phyloP scores from a whole-genome alignment of 179 eudicot genomes.

The Beta macrorhiza region DNA sequence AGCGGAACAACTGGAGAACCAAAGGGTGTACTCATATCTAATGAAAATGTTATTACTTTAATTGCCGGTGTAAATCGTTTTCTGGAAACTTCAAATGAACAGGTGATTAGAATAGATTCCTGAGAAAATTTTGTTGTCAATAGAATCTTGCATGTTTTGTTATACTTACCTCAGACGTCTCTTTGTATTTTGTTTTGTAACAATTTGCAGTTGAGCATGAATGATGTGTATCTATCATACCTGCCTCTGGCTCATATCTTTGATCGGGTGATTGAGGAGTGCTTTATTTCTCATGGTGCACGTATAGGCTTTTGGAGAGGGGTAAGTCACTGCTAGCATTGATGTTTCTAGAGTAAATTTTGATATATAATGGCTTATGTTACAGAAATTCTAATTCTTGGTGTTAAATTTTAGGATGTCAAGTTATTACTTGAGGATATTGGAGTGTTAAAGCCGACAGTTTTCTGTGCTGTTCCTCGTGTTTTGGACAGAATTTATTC shows the following conservation, averaged over 20 bases:
- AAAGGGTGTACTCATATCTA: slow-evolving; percentile 83
- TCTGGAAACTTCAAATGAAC: slow-evolving; percentile 54
- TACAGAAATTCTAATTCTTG: slow-evolving; percentile 4
- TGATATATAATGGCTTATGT: neutral
- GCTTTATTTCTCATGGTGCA: slow-evolving; percentile 68
- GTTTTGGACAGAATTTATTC: slow-evolving; percentile 80
- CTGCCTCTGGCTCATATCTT: slow-evolving; percentile 96
- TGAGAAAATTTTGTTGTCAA: neutral
- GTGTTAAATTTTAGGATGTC: slow-evolving; percentile 59
- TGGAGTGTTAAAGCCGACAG: slow-evolving; percentile 74
- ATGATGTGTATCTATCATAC: slow-evolving; percentile 82
- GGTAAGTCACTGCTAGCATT: slow-evolving; percentile 44
- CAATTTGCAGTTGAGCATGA: slow-evolving; percentile 47
- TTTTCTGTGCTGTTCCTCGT: slow-evolving; percentile 95
- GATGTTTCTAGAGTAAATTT: slow-evolving; percentile 4
- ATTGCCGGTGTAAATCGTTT: slow-evolving; percentile 67
- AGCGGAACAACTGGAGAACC: slow-evolving; percentile 98
- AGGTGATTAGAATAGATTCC: slow-evolving; percentile 35
- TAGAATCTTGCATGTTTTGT: slow-evolving; percentile 11
- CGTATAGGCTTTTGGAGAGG: slow-evolving; percentile 96
- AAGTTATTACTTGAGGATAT: slow-evolving; percentile 78
- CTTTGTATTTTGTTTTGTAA: slow-evolving; percentile 13
- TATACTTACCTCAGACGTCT: neutral
- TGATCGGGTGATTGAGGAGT: slow-evolving; percentile 86
- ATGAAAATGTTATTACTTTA: slow-evolving; percentile 67